Evolutionary conservation across 495 filamentous ascomycete genomes (phyloP), one percentile per base, ranked within the genome.

Genomic region (Penicillium bialowiezense): DNA sequence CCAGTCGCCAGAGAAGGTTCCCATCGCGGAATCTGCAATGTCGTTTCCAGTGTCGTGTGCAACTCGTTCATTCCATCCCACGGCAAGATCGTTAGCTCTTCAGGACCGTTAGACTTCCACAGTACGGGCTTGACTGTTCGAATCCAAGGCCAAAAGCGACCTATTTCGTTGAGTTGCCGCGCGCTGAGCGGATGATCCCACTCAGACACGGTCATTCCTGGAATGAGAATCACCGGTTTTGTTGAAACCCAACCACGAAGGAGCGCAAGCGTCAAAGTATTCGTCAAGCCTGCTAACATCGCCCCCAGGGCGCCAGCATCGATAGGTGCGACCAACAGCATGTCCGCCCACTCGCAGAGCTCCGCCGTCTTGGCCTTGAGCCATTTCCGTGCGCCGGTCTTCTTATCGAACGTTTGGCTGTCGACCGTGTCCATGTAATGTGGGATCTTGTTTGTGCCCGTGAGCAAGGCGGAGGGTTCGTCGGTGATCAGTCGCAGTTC

Each of bases 181-280:
- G 83, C 84, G 17, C 85, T 92, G 69, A 92, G 82, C 12, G 89
- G 89, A 57, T 91, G 87, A 61, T 90, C 82, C 90, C 90, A 95
- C 81, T 88, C 86, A 46, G 84, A 73, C 5, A 77, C 77, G 5
- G 85, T 88, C 89, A 95, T 92, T 36, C 85, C 87, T 0, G 89
- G 90, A 12, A 93, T 81, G 15, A 95, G 68, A 38, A 92, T 65
- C 15, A 92, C 88, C 54, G 89, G 85, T 69, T 93, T 93, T 2
- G 82, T 81, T 4, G 88, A 86, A 48, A 91, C 84, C 90, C 90
- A 95, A 33, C 85, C 83, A 21, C 89, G 80, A 34, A 95, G 62
- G 5, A 91, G 79, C 32, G 88, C 82, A 31, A 91, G 70, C 3
- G 90, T 74, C 37, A 90, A 73, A 6, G 80, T 90, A 54, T 86